Percentiles rank a stretch among this genome's conserved stretches.
phyloP scores from a whole-genome alignment of 2,329 filamentous ascomycete genomes.

The Aspergillus awamori region DNA sequence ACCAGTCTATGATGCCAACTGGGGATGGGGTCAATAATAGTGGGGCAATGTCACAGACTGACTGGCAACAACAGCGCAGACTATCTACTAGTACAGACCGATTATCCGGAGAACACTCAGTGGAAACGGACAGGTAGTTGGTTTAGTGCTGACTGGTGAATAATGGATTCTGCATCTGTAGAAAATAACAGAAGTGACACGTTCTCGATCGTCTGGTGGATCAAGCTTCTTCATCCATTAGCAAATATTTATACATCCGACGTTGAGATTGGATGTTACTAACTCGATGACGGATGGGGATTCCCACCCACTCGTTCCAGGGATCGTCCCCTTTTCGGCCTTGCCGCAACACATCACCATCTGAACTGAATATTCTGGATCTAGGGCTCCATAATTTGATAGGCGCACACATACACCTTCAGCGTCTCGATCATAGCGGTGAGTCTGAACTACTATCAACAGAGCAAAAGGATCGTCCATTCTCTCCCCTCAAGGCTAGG shows the following conservation, averaged over 20 bases:
- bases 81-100: neutral
- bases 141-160: neutral
- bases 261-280: neutral
- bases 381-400: neutral
- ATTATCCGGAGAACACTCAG: neutral
- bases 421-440: constrained; percentile 6
- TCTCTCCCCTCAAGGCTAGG: neutral
- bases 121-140: no score
- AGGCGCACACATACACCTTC: neutral
- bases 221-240: constrained; percentile 1
- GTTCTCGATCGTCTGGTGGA: neutral
- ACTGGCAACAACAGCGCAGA: neutral
- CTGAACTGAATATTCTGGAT: neutral
- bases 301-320: constrained; percentile 8
- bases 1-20: constrained; percentile 6
- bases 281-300: constrained; percentile 8
- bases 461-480: neutral
- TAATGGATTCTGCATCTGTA: neutral
- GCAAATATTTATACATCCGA: constrained; percentile 1
- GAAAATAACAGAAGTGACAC: neutral
- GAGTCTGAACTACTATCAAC: neutral
- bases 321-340: constrained; percentile 10
- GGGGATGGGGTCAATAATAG: neutral
- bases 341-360: neutral
- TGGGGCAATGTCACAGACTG: neutral